These are phyloP conservation scores for Lithospermum erythrorhizon DNA, from an alignment of 257 asterid species.

Conservation along the genomic window DNA sequence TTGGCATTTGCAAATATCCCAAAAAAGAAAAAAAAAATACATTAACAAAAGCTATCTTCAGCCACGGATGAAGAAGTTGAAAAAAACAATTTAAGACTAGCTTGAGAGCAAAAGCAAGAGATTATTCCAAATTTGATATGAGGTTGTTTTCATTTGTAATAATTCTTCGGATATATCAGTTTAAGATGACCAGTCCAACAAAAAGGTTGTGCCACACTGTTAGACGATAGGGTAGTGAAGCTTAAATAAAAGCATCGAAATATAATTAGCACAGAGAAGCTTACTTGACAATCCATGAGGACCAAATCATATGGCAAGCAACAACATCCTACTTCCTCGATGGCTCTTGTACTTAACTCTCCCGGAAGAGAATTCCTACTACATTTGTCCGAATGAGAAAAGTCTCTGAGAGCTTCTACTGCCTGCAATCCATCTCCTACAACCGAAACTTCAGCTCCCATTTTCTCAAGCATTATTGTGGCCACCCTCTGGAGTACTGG, in stretches of 20 bases:
- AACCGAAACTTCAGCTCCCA: conserved; percentile 71
- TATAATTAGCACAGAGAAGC: conserved; percentile 6
- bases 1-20: conserved; percentile 58
- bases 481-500: conserved; percentile 87
- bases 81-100: too few species aligned
- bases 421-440: conserved; percentile 89
- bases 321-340: conserved; percentile 9
- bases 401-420: conserved; percentile 45
- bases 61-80: too few species aligned
- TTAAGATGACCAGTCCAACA: too few species aligned
- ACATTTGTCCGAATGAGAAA: conserved; percentile 15
- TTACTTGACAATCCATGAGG: conserved; percentile 94
- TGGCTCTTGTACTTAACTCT: conserved; percentile 16
- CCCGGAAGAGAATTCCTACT: conserved; percentile 12
- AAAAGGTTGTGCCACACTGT: too few species aligned
- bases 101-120: too few species aligned
- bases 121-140: too few species aligned
- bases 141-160: too few species aligned
- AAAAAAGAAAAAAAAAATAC: background rate
- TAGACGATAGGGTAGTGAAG: background rate
- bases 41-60: background rate
- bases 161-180: too few species aligned
- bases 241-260: background rate
- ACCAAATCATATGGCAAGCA: conserved; percentile 54
- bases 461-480: conserved; percentile 78